Evolutionary conservation across 192 early-diverging fungal genomes (phyloP).

Genomic region (Anaeromyces robustus): DNA sequence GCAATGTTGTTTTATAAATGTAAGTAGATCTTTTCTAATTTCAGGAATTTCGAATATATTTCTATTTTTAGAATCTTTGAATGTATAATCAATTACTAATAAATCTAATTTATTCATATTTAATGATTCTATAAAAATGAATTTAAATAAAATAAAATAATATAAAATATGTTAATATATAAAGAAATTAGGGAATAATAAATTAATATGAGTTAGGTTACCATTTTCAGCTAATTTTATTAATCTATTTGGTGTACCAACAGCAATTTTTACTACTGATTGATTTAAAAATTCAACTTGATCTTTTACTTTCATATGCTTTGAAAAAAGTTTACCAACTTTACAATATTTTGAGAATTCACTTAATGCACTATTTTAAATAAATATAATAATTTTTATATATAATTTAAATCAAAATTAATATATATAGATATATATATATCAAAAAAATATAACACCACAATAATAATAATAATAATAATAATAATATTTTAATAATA

Average conservation of each 20-base stretch:
- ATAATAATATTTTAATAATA: too few relatives aligned
- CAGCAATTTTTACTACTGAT: conserved; percentile 34
- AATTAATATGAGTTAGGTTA: too few relatives aligned
- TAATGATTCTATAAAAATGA: conserved; percentile 27
- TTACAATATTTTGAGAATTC: conserved; percentile 27
- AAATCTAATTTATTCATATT: conserved; percentile 38
- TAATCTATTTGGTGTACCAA: conserved; percentile 55
- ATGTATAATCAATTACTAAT: conserved; percentile 36
- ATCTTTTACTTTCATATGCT: conserved; percentile 59
- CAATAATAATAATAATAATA: too few relatives aligned
- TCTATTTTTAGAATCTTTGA: conserved; percentile 35
- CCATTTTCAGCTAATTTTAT: conserved; percentile 38
- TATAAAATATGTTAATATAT: too few relatives aligned
- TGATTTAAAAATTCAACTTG: conserved; percentile 37
- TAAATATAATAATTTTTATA: not conserved
- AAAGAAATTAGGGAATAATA: too few relatives aligned
- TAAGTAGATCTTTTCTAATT: conserved; percentile 32
- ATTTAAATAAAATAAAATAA: too few relatives aligned
- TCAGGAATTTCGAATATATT: conserved; percentile 45
- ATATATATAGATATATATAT: too few relatives aligned
- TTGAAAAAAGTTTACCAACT: conserved; percentile 59
- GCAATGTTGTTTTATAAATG: not conserved
- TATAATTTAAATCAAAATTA: not conserved
- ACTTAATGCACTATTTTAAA: conserved; percentile 12
- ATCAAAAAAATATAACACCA: too few relatives aligned